phyloP scores from a whole-genome alignment of 768 basidiomycete genomes.

The Mycena floridula region DNA sequence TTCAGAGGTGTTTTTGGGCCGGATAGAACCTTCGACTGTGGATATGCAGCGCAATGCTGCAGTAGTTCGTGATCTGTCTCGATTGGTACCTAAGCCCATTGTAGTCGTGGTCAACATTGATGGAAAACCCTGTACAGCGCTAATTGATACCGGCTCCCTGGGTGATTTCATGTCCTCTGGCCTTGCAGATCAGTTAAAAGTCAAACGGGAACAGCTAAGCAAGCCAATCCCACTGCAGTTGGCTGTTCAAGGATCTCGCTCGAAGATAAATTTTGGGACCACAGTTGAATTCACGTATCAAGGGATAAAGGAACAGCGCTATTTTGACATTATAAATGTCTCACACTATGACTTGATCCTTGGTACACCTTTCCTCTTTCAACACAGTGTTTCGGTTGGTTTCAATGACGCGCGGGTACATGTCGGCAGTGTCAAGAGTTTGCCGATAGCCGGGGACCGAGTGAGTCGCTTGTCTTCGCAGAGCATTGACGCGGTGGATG shows the following conservation, averaged over 20 bases:
- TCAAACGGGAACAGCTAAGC: conserved; percentile 8
- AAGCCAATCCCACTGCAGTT: conserved; percentile 21
- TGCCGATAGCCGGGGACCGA: neutral
- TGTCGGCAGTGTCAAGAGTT: neutral
- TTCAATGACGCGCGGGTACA: too few species aligned
- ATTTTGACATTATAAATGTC: too few species aligned
- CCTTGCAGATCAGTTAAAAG: conserved; percentile 18
- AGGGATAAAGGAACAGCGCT: neutral
- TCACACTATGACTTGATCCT: neutral
- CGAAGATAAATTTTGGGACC: neutral
- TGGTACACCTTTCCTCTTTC: too few species aligned
- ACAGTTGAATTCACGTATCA: neutral
- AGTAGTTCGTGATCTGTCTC: neutral
- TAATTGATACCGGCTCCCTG: conserved; percentile 16
- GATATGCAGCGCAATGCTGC: neutral
- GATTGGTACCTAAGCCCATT: neutral
- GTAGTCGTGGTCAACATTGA: neutral
- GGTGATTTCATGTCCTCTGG: conserved; percentile 19
- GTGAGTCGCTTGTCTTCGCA: neutral
- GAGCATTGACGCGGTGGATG: neutral
- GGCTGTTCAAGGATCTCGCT: too few species aligned
- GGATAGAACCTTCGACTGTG: too few species aligned
- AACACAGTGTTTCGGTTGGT: neutral
- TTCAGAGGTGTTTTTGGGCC: too few species aligned
- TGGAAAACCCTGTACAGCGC: neutral